Base-by-base conservation (phyloP, 2,329 filamentous ascomycete species). In the Cordyceps farinosa region DNA sequence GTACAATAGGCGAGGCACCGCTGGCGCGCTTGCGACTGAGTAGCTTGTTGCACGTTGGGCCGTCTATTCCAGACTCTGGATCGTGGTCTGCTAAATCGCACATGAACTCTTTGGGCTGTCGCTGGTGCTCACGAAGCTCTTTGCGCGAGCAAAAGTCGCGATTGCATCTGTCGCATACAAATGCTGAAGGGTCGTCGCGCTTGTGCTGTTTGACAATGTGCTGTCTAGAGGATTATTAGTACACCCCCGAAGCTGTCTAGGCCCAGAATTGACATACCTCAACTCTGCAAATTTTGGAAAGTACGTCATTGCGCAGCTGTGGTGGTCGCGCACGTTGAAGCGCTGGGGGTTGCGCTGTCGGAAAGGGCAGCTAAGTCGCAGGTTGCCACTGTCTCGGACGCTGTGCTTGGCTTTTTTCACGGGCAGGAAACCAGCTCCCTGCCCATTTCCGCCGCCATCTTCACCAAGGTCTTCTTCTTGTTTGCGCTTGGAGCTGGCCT, bases 251-350 rank as follows among this genome's bases (percentile, higher is more conserved):
- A 13, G 27, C 30, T 27, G 32, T 6, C 17, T 29, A 3, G 1
- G 10, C 6, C 7, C 0, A n/a, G 32, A 29, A 15, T 3, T 2
- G 22, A 50, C 69, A 47, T 42, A 78, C 77, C 74, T 74, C 2
- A 81, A 64, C 55, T 78, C 77, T 3, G 75, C 71, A 55, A 80
- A 76, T 6, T 78, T 78, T 7, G 72, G 72, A 44, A 80, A 80
- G 38, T 77, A 77, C 0, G 74, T 78, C 72, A 77, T 77, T 17
- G 78, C 77, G 64, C 79, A 81, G 27, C 72, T 73, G 57, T 80
- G 75, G 44, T 80, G 75, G 50, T 80, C 78, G 4, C 79, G 72
- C 50, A 81, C 76, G 42, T 81, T 80, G 67, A 80, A 81, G 1
- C 78, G 74, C 40, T 72, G 71, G 1, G 79, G 77, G 48, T 81